Evolutionary conservation across 768 basidiomycete genomes (phyloP).

Genomic region (Coprinopsis marcescibilis): DNA sequence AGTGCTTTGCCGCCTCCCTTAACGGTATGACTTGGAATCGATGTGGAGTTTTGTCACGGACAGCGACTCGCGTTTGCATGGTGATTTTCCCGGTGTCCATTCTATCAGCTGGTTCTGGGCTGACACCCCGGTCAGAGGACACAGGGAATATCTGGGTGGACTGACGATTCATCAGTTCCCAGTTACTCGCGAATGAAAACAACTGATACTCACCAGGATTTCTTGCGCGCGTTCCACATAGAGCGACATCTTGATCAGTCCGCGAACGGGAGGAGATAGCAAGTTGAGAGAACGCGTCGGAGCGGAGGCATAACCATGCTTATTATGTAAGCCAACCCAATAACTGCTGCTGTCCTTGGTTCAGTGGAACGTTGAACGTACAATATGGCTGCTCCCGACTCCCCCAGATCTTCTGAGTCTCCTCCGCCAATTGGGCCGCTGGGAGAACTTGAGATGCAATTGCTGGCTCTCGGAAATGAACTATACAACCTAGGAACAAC

Average conservation of each 20-base stretch:
- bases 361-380: neutral
- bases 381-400: conserved; percentile 43
- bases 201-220: too few species aligned
- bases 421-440: conserved; percentile 63
- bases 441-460: conserved; percentile 71
- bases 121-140: neutral
- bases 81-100: conserved; percentile 22
- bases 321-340: too few species aligned
- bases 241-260: too few species aligned
- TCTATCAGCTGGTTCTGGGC: conserved; percentile 8
- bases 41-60: conserved; percentile 38
- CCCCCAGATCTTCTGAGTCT: conserved; percentile 70
- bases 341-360: too few species aligned
- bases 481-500: conserved; percentile 80
- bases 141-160: neutral
- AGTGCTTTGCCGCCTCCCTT: conserved; percentile 24
- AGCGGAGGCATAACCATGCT: too few species aligned
- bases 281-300: too few species aligned
- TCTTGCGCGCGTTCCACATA: too few species aligned
- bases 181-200: too few species aligned
- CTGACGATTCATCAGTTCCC: too few species aligned
- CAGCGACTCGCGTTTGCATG: conserved; percentile 41
- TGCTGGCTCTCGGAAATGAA: conserved; percentile 70
- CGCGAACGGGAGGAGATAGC: too few species aligned
- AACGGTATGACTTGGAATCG: conserved; percentile 39